Conservation (phyloP, 345 rosid genomes). For the Populus tremula region DNA sequence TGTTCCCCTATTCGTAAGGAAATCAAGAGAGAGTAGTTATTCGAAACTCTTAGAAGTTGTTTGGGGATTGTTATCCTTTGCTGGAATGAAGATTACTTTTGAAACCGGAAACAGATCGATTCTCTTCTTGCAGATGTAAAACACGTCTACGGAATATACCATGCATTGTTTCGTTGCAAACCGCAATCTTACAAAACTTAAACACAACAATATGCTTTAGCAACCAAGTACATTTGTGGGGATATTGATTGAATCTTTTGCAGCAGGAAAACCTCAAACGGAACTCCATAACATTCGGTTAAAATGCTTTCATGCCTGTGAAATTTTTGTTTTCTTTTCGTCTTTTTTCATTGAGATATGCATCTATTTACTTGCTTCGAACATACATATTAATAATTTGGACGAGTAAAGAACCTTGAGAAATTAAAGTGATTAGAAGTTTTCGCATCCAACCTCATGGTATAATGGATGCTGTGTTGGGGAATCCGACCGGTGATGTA, state of each 20-base stretch:
- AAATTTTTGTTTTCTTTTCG: background rate
- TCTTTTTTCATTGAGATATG: background rate
- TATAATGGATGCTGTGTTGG: no score
- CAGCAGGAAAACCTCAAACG: background rate
- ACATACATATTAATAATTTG: background rate
- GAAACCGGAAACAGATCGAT: constrained; percentile 15
- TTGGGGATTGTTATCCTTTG: background rate
- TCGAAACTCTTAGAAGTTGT: constrained; percentile 2
- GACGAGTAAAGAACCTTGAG: background rate
- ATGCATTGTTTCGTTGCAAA: background rate
- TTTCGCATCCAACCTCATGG: no score
- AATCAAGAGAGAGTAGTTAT: background rate
- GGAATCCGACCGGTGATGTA: no score
- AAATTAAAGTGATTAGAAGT: no score
- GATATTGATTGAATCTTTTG: background rate
- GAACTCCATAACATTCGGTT: background rate
- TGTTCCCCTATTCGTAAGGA: background rate
- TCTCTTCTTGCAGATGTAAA: constrained; percentile 14
- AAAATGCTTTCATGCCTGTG: background rate
- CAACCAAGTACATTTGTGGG: background rate
- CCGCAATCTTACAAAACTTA: background rate
- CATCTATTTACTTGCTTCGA: background rate
- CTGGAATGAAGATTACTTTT: constrained; percentile 7
- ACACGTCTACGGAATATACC: background rate
- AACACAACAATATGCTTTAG: background rate